These are phyloP conservation scores for Colletotrichum sp. DNA, from an alignment of 2,329 filamentous ascomycete genomes.

Conservation along the genomic window DNA sequence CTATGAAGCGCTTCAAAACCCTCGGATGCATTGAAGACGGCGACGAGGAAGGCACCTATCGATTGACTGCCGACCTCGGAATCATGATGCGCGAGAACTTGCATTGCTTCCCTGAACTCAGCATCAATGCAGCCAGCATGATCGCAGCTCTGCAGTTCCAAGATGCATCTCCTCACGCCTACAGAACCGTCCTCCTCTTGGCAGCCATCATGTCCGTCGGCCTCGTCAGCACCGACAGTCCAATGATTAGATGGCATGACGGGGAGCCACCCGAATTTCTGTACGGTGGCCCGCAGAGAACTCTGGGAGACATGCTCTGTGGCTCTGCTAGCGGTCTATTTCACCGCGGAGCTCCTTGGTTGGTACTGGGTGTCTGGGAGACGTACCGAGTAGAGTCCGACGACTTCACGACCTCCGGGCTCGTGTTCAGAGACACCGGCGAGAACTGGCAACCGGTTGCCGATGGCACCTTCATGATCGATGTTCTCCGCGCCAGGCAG, in stretches of 20 bases:
- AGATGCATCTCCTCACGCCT: background rate
- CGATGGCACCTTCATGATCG: background rate
- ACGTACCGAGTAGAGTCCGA: background rate
- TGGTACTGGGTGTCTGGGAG: background rate
- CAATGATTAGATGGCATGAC: background rate
- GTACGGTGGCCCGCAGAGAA: background rate
- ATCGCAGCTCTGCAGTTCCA: background rate
- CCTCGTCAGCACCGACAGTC: background rate
- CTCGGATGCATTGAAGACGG: background rate
- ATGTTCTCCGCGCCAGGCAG: background rate
- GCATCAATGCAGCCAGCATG: background rate
- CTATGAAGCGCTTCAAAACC: background rate
- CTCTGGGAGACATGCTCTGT: background rate
- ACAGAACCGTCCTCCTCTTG: background rate
- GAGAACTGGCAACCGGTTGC: background rate
- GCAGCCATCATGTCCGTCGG: background rate
- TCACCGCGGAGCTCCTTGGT: background rate
- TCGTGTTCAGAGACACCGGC: background rate
- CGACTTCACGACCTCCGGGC: background rate
- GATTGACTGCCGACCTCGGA: background rate
- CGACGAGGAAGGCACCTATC: background rate
- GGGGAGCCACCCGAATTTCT: background rate
- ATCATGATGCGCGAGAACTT: background rate
- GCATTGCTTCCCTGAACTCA: background rate
- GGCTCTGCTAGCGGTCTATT: background rate